Evolutionary conservation across 305 asterid genomes (phyloP).

Genomic region (Nicotiana rustica): DNA sequence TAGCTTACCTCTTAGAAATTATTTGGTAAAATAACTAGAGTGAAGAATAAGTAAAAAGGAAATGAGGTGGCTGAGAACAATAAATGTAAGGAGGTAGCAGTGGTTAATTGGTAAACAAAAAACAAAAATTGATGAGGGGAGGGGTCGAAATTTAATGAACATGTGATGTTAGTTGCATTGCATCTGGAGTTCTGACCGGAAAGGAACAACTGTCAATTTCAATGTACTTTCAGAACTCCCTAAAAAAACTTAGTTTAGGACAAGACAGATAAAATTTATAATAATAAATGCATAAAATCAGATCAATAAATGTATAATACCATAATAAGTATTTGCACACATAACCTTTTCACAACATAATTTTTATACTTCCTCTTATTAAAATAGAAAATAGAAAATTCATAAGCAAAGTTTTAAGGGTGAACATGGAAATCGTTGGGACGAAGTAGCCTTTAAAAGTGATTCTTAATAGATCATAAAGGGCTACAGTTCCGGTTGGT

Average conservation of each 20-base stretch:
- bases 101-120: not conserved
- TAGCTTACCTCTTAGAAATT: not conserved
- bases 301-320: too few species aligned
- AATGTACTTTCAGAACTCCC: not conserved
- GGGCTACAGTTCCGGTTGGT: too few species aligned
- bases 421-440: too few species aligned
- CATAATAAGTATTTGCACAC: too few species aligned
- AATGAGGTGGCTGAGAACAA: conserved; percentile 1
- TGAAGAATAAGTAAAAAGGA: not conserved
- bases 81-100: conserved; percentile 14
- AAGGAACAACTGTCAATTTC: not conserved
- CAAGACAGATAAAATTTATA: too few species aligned
- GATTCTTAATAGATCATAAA: not conserved
- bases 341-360: too few species aligned
- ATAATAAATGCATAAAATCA: too few species aligned
- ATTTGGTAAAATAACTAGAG: not conserved
- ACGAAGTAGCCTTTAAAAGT: not conserved
- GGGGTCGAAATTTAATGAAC: not conserved
- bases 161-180: conserved; percentile 23
- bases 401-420: too few species aligned
- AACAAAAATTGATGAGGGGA: not conserved
- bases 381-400: too few species aligned
- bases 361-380: too few species aligned
- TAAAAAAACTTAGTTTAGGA: too few species aligned
- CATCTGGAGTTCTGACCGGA: not conserved